Base-by-base conservation (phyloP, 352 stramenopile species). In the Phytophthora pisi region DNA sequence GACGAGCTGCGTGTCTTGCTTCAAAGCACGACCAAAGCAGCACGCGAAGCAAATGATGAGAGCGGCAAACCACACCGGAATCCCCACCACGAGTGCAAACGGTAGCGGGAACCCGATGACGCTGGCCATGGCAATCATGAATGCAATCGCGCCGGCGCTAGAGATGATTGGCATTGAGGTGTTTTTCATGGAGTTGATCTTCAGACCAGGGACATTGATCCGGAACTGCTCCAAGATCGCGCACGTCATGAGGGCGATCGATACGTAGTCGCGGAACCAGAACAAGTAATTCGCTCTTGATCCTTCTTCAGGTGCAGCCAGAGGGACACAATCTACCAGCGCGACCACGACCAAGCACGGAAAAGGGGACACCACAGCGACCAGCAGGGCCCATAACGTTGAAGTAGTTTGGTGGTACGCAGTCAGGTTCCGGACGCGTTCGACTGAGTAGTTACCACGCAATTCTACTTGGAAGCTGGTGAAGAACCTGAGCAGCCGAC, bases 101-200 rank as follows among this genome's bases (percentile, higher is more conserved):
- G 40, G 40, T 9, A 46, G 40, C n/a, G 40, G 40, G 16, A 46
- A 46, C 40, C 40, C 5, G 7, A 46, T 46, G 40, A 20, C 15
- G n/a, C 40, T 46, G 40, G 40, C n/a, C 40, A 46, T 46, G n/a
- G 15, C 40, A 46, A 20, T 46, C 40, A 46, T 46, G 40, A 46
- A 46, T 20, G 7, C n/a, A 46, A 20, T 46, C 36, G 36, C 36
- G 15, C 36, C 6, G 10, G 36, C 36, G 15, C 36, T 43, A n/a
- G 36, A 43, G 36, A n/a, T 43, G 9, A 43, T 43, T 43, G 36
- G 36, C 36, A 43, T 43, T 11, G 36, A 43, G 36, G n/a, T 16
- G 1, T 4, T 16, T n/a, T n/a, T 13, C 36, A 16, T 43, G 15
- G 10, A n/a, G 10, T 43, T 43, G 15, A 16, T 43, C 15, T 13